phyloP scores from a whole-genome alignment of 345 rosid species.

The Turnera subulata region DNA sequence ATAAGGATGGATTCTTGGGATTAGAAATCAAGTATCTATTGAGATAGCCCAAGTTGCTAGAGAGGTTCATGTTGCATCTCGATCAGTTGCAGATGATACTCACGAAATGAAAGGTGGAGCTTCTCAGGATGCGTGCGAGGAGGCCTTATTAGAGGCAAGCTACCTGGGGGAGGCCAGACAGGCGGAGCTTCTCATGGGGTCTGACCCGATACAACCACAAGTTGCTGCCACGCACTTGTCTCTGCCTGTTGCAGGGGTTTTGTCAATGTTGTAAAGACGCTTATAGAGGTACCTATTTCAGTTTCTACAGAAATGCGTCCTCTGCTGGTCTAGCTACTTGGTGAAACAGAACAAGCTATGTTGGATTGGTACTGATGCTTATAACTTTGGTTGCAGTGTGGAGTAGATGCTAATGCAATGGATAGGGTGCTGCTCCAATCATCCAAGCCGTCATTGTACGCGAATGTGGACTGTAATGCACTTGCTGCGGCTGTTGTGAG shows the following conservation, averaged over 20 bases:
- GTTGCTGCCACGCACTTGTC: slow-evolving; percentile 25
- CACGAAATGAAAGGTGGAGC: slow-evolving; percentile 26
- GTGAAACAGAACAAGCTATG: background rate
- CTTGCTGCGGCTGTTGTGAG: slow-evolving; percentile 29
- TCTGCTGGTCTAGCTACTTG: too few relatives aligned
- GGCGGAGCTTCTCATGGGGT: slow-evolving; percentile 16
- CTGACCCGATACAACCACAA: slow-evolving; percentile 23
- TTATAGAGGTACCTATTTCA: slow-evolving; percentile 16
- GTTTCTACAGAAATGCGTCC: too few relatives aligned
- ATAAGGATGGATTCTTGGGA: too few relatives aligned
- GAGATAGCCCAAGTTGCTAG: too few relatives aligned
- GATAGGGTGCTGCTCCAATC: slow-evolving; percentile 25
- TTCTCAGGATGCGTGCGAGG: slow-evolving; percentile 31
- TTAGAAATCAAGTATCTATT: too few relatives aligned
- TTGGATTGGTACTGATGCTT: slow-evolving; percentile 4
- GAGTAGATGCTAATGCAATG: slow-evolving; percentile 24
- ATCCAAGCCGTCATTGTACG: slow-evolving; percentile 25
- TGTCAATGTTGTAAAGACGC: slow-evolving; percentile 20
- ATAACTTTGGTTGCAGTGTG: slow-evolving; percentile 24
- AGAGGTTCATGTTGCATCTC: too few relatives aligned
- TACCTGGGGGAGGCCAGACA: slow-evolving; percentile 18
- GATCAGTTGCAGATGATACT: too few relatives aligned
- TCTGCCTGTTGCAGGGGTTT: slow-evolving; percentile 27
- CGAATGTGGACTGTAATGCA: slow-evolving; percentile 27
- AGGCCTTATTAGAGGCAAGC: slow-evolving; percentile 28